Base-by-base conservation (phyloP, 208 protist genomes). In the Leishmania tropica region DNA sequence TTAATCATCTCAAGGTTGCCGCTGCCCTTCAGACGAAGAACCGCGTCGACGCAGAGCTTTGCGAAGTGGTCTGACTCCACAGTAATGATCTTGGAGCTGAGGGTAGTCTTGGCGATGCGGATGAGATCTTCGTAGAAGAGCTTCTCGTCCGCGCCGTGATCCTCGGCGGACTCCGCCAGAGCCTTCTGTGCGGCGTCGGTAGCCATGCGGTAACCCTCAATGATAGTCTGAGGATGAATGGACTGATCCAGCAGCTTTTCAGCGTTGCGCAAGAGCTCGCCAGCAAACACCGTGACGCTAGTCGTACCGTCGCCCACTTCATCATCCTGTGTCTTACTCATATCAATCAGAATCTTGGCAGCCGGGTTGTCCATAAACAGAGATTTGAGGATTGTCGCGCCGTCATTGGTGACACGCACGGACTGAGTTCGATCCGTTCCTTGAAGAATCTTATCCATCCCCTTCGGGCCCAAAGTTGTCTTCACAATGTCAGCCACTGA, bases 301-400 rank as follows among this genome's bases (percentile, higher is more conserved):
- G 99, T 99, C 2, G 99, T 99, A 54, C 99, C 99, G 94, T 99
- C 99, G 76, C 99, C 99, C 47, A 99, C 99, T 88, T 99, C 99
- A 51, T 99, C 97, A 87, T 99, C 99, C 90, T 99, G 99, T 8
- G 98, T 98, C 89, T 99, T 99, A 54, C 98, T 99, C 88, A 99
- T 99, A 74, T 99, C 98, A 85, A 99, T 98, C 64, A 99, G 92
- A 86, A 99, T 98, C 81, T 99, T 99, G 48, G 98, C 99, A 10
- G 99, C 99, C 19, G 99, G 98, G 85, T 99, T 99, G 83, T 99
- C 99, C 80, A 99, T 93, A 74, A 96, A 93, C 40, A 99, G 92
- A 17, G 93, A 97, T 87, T 99, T 99, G 8, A 99, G 92, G 83
- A 99, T 99, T 5, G 99, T 99, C 17, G 99, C 99, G 80, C 99